Evolutionary conservation across 176 grass and related monocot genomes (phyloP).

Genomic region (Zizania latifolia): DNA sequence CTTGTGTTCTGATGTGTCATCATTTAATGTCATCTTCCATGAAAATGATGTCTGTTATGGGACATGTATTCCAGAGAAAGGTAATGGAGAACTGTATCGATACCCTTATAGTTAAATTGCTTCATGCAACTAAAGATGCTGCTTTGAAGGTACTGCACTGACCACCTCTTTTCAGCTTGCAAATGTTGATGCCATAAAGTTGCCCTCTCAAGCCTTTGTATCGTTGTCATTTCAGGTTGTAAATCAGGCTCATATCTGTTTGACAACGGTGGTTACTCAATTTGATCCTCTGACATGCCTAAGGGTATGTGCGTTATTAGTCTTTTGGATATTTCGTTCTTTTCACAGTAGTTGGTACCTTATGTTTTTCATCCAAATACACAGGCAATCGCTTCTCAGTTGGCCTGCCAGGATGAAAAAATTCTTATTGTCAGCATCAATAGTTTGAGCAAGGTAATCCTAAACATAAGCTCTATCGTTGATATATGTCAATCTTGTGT

Average conservation of each 20-base stretch:
- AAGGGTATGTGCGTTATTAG: conserved; percentile 33
- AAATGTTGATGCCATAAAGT: conserved; percentile 15
- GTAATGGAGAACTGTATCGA: conserved; percentile 68
- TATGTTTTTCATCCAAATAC: conserved; percentile 4
- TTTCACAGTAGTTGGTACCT: background rate
- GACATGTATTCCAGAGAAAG: conserved; percentile 54
- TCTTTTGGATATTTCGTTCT: background rate
- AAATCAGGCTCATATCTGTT: conserved; percentile 79
- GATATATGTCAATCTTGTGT: background rate
- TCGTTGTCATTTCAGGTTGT: conserved; percentile 62
- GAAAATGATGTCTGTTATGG: conserved; percentile 26
- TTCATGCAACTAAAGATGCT: conserved; percentile 76
- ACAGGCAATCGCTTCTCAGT: conserved; percentile 64
- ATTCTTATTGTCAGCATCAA: conserved; percentile 70
- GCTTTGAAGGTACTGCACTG: conserved; percentile 57
- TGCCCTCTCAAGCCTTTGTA: conserved; percentile 6
- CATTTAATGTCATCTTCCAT: conserved; percentile 21
- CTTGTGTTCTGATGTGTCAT: conserved; percentile 6
- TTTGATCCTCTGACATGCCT: conserved; percentile 82
- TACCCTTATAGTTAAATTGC: conserved; percentile 63
- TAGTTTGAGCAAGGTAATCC: conserved; percentile 77
- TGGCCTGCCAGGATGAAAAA: conserved; percentile 65
- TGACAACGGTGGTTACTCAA: conserved; percentile 55
- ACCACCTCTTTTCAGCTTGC: background rate
- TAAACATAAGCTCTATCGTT: background rate